Evolutionary conservation across 495 filamentous ascomycete species (phyloP).

Genomic region (Thozetella sp.): DNA sequence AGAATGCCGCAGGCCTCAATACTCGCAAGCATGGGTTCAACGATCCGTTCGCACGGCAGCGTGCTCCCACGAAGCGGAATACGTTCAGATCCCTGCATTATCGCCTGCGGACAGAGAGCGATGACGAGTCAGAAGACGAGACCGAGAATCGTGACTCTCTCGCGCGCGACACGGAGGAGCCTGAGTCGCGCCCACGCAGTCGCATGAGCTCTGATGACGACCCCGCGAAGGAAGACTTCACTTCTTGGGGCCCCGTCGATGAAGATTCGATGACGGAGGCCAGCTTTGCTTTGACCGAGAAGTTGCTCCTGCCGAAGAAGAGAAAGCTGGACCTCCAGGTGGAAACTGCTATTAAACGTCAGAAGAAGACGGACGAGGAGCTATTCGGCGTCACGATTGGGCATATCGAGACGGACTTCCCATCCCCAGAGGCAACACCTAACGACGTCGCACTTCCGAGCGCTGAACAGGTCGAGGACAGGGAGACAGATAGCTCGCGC

Average conservation of each 20-base stretch:
- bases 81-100: constrained; percentile 55
- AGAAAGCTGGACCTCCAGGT: constrained; percentile 67
- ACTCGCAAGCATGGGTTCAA: constrained; percentile 70
- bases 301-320: constrained; percentile 56
- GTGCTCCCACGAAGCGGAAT: constrained; percentile 41
- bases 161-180: constrained; percentile 76
- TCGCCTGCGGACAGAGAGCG: constrained; percentile 55
- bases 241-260: constrained; percentile 40
- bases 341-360: constrained; percentile 65
- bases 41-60: constrained; percentile 76
- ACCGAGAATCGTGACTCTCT: constrained; percentile 50
- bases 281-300: constrained; percentile 48
- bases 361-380: constrained; percentile 76
- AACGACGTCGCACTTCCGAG: constrained; percentile 41
- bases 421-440: constrained; percentile 28
- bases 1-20: constrained; percentile 51
- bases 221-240: constrained; percentile 63
- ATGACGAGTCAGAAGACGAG: constrained; percentile 57
- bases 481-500: constrained; percentile 40
- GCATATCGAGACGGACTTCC: constrained; percentile 49
- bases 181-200: constrained; percentile 79
- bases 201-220: constrained; percentile 72
- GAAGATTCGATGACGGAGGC: constrained; percentile 60
- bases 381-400: constrained; percentile 67
- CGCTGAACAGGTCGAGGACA: constrained; percentile 28